Conservation (phyloP, 108 stramenopile species). For the Mayamaea pseudoterrestris region DNA sequence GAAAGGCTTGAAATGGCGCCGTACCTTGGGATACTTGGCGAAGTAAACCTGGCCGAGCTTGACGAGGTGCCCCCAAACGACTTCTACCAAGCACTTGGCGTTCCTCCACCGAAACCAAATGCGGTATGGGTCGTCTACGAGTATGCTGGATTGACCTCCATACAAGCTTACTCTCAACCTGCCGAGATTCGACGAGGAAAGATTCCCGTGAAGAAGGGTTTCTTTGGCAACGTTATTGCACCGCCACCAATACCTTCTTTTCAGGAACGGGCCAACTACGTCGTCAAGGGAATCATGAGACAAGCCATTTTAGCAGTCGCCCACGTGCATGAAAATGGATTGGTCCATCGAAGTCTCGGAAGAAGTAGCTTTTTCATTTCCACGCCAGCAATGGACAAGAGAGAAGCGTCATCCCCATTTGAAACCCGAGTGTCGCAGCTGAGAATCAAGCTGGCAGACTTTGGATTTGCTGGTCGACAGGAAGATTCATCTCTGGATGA, state of each 20-base stretch:
- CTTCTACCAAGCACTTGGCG: constrained; percentile 58
- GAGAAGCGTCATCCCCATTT: constrained; percentile 45
- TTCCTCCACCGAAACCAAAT: constrained; percentile 47
- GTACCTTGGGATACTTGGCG: constrained; percentile 55
- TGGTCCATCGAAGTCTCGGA: constrained; percentile 73
- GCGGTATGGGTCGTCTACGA: constrained; percentile 70
- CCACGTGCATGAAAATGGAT: constrained; percentile 44
- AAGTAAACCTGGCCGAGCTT: constrained; percentile 63
- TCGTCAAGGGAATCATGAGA: constrained; percentile 51
- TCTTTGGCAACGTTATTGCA: constrained; percentile 38
- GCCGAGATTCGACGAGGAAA: constrained; percentile 27
- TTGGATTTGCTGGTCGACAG: constrained; percentile 51
- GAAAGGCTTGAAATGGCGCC: constrained; percentile 16
- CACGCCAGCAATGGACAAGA: constrained; percentile 48
- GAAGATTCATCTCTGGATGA: constrained; percentile 43
- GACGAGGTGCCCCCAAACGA: constrained; percentile 58
- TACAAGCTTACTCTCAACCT: constrained; percentile 26
- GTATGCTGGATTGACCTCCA: constrained; percentile 54
- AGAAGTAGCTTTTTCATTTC: constrained; percentile 43
- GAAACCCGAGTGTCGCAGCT: constrained; percentile 22
- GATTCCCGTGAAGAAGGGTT: constrained; percentile 43
- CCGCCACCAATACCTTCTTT: constrained; percentile 52
- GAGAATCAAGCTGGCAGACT: constrained; percentile 51
- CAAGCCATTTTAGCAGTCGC: constrained; percentile 51
- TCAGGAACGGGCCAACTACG: constrained; percentile 44